Conservation (phyloP, 441 rosid species). For the Pelargonium cotyledonis region DNA sequence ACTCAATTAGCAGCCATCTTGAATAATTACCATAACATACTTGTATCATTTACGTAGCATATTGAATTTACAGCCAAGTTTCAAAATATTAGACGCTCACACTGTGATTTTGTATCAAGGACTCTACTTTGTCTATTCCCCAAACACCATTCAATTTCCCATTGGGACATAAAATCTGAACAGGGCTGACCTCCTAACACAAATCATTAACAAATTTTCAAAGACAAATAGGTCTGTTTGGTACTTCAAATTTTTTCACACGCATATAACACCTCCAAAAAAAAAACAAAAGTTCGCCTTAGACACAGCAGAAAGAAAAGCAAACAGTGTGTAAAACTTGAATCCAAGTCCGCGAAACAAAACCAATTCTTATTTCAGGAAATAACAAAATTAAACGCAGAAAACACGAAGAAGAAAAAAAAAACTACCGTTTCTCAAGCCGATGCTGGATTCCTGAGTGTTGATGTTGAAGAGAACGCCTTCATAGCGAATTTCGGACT, state of each 20-base stretch:
- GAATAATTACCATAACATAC: too few species aligned
- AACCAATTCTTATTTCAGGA: too few species aligned
- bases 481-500: conserved; percentile 39
- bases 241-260: neutral
- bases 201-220: neutral
- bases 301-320: neutral
- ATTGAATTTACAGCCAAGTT: too few species aligned
- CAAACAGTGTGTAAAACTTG: neutral
- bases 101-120: too few species aligned
- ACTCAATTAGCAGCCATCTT: too few species aligned
- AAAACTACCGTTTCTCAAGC: conserved; percentile 28
- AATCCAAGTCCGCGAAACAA: neutral
- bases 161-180: too few species aligned
- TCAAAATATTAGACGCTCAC: too few species aligned
- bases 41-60: too few species aligned
- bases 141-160: too few species aligned
- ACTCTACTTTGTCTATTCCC: too few species aligned
- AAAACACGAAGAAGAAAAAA: neutral
- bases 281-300: neutral
- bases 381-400: neutral
- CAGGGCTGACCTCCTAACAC: neutral
- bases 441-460: conserved; percentile 35
- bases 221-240: neutral
- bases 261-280: too few species aligned
- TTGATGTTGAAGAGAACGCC: conserved; percentile 35